Base-by-base conservation (phyloP, 2,329 filamentous ascomycete species). In the Ceratocystis cubensis region DNA sequence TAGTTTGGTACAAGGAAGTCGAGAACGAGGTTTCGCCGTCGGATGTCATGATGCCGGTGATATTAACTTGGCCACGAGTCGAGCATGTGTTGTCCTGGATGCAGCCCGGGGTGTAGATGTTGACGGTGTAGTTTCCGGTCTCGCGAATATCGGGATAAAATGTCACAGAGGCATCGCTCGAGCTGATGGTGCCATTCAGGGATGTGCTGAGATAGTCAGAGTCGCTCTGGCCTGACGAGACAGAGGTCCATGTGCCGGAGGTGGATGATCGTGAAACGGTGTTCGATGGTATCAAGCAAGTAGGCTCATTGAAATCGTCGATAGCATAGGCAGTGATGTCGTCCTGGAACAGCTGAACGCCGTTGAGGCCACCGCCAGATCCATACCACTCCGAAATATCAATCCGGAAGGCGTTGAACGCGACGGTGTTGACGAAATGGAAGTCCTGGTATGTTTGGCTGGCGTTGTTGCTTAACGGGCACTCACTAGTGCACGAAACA, bases 41-140 rank as follows among this genome's bases (percentile, higher is more conserved):
- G 70, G 78, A 76, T 2, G 84, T 82, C 78, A 94, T 85, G 28
- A 80, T 81, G 44, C 86, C 89, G 1, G 88, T 93, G 64, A 99
- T 81, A 70, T 91, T 91, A 67, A 96, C 87, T 71, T 85, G 83
- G 17, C 93, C 94, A 72, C 94, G 86, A 15, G 81, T 85, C 20
- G 74, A 74, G 74, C 95, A 99, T 1, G 87, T 88, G 64, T 81
- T 81, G 73, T 96, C 93, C 70, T 89, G 85, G 33, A 84, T 76
- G 74, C 95, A 99, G 22, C 94, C 94, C 17, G 94, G 94, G 0
- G 94, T 99, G 76, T 92, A 99, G 68, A 99, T 78, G 68, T 88
- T 89, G 72, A 99, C 85, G 0, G 88, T 88, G 75, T 99, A 99
- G 73, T 96, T 93, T 63, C 94, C 95, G 1, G 91, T 88, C 73